Evolutionary conservation across 192 early-diverging fungal genomes (phyloP), one percentile per base, ranked within the genome.

Genomic region (Entomortierella lignicola): DNA sequence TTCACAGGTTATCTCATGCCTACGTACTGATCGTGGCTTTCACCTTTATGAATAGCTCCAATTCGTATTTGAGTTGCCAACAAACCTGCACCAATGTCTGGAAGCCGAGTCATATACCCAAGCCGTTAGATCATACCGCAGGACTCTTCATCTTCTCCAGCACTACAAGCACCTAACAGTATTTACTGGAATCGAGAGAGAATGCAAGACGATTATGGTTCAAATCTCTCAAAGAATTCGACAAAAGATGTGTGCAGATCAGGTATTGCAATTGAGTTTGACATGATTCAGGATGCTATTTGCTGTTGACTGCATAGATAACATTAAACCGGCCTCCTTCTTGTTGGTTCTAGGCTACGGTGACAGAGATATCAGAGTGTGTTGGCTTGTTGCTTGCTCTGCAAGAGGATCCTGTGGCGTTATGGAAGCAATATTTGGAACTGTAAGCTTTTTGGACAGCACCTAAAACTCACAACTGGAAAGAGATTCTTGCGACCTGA

Each of bases 41-140:
- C 10, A 23, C 7, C n/a, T 43, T 20, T 34, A 11, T 15, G 20
- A 48, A 48, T 85, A 89, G 69, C 85, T 98, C 42, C 94, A 96
- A 77, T 93, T 96, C 64, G 88, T 99, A 17, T 95, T 94, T 81
- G 95, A 94, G 34, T 72, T 99, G 51, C 97, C 97, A 7, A 85
- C 84, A 2, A 84, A 91, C 67, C 86, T 99, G 20, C 82, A 85
- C 11, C 73, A 85, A 57, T 89, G 87, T 43, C 77, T 94, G 23
- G 73, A 86, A 23, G 71, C 81, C 25, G 83, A 83, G 5, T 72
- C 87, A 59, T 92, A 92, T 85, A 83, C 87, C 7, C 89, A 93
- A 47, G 95, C 96, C 0, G 96, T 96, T 0, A 85, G 82, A 20
- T 89, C 89, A 41, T 96, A 96, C 85, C 75, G 89, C 18, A 85